Evolutionary conservation across 208 protist species (phyloP).

Genomic region (Angomonas ambiguus): DNA sequence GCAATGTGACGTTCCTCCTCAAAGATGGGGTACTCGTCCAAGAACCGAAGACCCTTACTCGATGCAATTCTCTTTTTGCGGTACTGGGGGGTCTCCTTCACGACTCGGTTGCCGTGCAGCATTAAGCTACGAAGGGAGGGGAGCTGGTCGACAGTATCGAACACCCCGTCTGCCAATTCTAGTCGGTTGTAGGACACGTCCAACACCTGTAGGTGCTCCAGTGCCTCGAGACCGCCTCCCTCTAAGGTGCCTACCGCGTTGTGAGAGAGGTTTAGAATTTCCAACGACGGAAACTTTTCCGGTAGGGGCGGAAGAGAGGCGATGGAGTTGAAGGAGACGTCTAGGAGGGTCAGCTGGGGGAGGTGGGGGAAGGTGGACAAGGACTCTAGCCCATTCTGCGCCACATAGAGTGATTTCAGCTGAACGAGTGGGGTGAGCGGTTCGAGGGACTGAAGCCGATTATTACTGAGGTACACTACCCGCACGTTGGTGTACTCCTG

Average conservation of each 20-base stretch:
- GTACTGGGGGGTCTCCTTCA: slow-evolving; percentile 46
- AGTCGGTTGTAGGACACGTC: slow-evolving; percentile 45
- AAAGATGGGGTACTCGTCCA: slow-evolving; percentile 75
- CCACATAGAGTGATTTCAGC: slow-evolving; percentile 80
- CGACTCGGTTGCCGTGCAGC: slow-evolving; percentile 77
- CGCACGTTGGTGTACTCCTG: slow-evolving; percentile 70
- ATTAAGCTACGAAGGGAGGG: slow-evolving; percentile 62
- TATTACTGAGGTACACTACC: slow-evolving; percentile 90
- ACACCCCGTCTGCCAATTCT: slow-evolving; percentile 10
- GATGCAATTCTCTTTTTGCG: slow-evolving; percentile 72
- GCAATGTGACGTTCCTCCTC: slow-evolving; percentile 61
- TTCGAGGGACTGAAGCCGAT: slow-evolving; percentile 77
- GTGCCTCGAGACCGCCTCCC: not conserved
- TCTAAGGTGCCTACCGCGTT: slow-evolving; percentile 33
- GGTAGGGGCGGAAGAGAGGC: slow-evolving; percentile 28
- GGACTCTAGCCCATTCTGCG: slow-evolving; percentile 74
- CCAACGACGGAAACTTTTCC: slow-evolving; percentile 30
- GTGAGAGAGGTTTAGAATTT: slow-evolving; percentile 50
- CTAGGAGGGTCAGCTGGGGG: slow-evolving; percentile 62
- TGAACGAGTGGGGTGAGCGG: slow-evolving; percentile 51
- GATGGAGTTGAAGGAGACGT: slow-evolving; percentile 84
- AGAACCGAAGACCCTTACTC: slow-evolving; percentile 45
- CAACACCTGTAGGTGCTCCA: slow-evolving; percentile 20
- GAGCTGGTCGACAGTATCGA: slow-evolving; percentile 8
- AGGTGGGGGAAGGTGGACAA: slow-evolving; percentile 63